These are phyloP conservation scores for Globisporangium carolinianum DNA, from an alignment of 352 stramenopile species.

Conservation along the genomic window DNA sequence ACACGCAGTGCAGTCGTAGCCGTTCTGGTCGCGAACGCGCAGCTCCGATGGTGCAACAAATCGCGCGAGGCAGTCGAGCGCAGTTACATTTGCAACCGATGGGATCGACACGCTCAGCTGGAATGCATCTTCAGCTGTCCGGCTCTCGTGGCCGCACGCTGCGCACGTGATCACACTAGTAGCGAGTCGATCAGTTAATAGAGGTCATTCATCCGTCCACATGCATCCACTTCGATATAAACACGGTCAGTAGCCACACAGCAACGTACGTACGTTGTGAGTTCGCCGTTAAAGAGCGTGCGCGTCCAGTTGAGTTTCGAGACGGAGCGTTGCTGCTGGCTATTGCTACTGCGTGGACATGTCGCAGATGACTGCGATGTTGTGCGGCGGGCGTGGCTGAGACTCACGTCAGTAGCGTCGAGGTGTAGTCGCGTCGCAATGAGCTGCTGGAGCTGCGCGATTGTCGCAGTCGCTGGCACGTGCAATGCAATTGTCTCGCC, in stretches of 20 bases:
- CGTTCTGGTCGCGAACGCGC: slow-evolving; percentile 43
- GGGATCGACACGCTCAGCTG: slow-evolving; percentile 56
- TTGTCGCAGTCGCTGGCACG: slow-evolving; percentile 31
- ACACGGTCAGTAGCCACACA: background rate
- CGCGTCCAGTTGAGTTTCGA: slow-evolving; percentile 56
- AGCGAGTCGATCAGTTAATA: background rate
- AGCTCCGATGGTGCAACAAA: slow-evolving; percentile 47
- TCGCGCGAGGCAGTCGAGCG: slow-evolving; percentile 38
- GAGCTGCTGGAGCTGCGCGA: slow-evolving; percentile 46
- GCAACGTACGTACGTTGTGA: slow-evolving; percentile 41
- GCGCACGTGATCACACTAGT: slow-evolving; percentile 32
- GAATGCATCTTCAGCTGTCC: slow-evolving; percentile 54
- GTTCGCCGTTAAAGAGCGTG: slow-evolving; percentile 42
- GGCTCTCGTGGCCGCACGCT: slow-evolving; percentile 38
- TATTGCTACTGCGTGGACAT: slow-evolving; percentile 13
- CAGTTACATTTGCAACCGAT: slow-evolving; percentile 14
- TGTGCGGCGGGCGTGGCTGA: slow-evolving; percentile 18
- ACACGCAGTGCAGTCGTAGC: slow-evolving; percentile 66
- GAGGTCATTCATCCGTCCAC: background rate
- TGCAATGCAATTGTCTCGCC: slow-evolving; percentile 57
- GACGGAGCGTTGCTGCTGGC: slow-evolving; percentile 6
- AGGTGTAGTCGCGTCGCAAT: slow-evolving; percentile 49
- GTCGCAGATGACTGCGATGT: slow-evolving; percentile 13
- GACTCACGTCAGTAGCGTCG: slow-evolving; percentile 47
- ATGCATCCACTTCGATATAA: background rate